Conservation (phyloP, 371 early-diverging fungal species). For the Batrachochytrium dendrobatidis region DNA sequence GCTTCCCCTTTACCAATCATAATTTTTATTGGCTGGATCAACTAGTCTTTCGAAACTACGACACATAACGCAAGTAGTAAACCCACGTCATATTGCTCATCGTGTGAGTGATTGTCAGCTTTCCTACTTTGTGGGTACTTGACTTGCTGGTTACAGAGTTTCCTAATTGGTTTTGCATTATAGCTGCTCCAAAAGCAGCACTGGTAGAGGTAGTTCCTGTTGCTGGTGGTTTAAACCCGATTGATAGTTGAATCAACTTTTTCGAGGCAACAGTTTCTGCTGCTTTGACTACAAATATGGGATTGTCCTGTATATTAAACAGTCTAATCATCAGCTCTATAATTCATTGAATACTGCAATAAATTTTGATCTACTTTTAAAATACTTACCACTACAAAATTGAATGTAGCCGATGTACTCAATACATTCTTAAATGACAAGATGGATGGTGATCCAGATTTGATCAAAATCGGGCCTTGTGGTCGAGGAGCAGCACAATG, state of each 20-base stretch:
- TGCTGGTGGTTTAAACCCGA: conserved; percentile 27
- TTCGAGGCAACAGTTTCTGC: conserved; percentile 43
- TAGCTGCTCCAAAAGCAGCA: conserved; percentile 3
- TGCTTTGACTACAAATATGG: conserved; percentile 41
- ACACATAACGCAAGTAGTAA: conserved; percentile 26
- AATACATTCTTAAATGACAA: conserved; percentile 50
- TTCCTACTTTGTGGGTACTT: conserved; percentile 26
- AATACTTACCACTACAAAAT: conserved; percentile 32
- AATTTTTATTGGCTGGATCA: no score
- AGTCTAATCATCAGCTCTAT: neutral
- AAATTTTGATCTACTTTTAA: neutral
- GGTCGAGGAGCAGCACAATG: conserved; percentile 44
- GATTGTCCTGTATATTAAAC: conserved; percentile 45
- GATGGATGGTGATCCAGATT: conserved; percentile 29
- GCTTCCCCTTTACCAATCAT: no score
- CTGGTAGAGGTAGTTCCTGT: conserved; percentile 5
- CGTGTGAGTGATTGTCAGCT: conserved; percentile 34
- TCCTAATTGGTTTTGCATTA: neutral
- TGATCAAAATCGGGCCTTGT: conserved; percentile 48
- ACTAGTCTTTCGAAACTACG: no score
- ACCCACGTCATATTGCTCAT: conserved; percentile 36
- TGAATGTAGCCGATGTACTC: conserved; percentile 33
- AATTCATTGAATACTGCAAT: neutral
- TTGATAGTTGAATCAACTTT: conserved; percentile 36
- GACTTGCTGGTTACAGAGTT: neutral